A percentile compares a stretch with the other conserved stretches of the same genome.
Conservation (phyloP, 2,329 filamentous ascomycete species). For the Botryotinia narcissicola region DNA sequence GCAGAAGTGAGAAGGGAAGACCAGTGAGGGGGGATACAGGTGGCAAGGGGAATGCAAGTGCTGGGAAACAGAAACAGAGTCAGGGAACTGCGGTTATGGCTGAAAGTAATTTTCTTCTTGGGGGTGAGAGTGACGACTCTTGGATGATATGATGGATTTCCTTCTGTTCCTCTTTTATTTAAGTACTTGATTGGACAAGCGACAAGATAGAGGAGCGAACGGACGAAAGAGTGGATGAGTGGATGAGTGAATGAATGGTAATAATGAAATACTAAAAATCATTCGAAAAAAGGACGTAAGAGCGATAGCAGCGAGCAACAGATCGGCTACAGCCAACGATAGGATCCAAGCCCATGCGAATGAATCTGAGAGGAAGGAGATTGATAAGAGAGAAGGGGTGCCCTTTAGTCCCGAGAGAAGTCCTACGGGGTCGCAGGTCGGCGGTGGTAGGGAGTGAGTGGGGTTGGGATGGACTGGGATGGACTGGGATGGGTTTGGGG, state of each 20-base stretch:
- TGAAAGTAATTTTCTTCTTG: neutral
- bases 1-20: neutral
- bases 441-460: neutral
- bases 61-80: neutral
- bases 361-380: neutral
- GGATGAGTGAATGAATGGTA: neutral
- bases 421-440: neutral
- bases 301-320: constrained; percentile 16
- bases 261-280: neutral
- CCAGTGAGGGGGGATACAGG: constrained; percentile 18
- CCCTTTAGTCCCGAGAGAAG: neutral
- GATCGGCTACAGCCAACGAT: neutral
- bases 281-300: neutral
- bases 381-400: neutral
- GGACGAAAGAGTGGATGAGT: too few species aligned
- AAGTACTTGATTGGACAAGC: neutral
- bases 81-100: constrained; percentile 21
- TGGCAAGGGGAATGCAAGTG: constrained; percentile 1
- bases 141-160: neutral
- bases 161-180: neutral
- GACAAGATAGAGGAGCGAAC: neutral
- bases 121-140: neutral
- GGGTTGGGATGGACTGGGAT: neutral
- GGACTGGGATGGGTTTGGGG: neutral
- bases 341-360: neutral